A percentile compares a stretch with the other conserved stretches of the same genome.
Evolutionary conservation across 495 filamentous ascomycete species (phyloP).

Genomic region (Lophiostoma macrostomum): DNA sequence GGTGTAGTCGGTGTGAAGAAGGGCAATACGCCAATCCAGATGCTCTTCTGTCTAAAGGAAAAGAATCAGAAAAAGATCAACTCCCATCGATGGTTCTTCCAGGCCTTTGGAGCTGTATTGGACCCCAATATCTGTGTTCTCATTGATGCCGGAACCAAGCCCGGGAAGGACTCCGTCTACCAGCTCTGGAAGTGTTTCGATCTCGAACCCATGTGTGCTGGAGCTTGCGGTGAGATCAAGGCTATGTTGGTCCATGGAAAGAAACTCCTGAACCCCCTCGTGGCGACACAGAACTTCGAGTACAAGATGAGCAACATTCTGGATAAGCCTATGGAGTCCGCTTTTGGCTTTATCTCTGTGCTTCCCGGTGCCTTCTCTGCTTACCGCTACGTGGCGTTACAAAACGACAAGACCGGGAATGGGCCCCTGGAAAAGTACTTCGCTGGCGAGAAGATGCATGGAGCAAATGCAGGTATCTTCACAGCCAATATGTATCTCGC

Average conservation of each 20-base stretch:
- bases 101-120: slow-evolving; percentile 88
- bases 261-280: slow-evolving; percentile 87
- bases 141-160: slow-evolving; percentile 93
- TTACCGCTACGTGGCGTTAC: slow-evolving; percentile 88
- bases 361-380: slow-evolving; percentile 97
- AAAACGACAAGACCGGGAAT: slow-evolving; percentile 91
- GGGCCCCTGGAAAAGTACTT: slow-evolving; percentile 97
- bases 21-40: slow-evolving; percentile 79
- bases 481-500: slow-evolving; percentile 99
- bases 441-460: slow-evolving; percentile 95
- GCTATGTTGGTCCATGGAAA: slow-evolving; percentile 89
- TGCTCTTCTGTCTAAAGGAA: slow-evolving; percentile 98
- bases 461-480: slow-evolving; percentile 92
- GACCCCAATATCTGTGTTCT: slow-evolving; percentile 96
- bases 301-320: slow-evolving; percentile 99
- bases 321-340: slow-evolving; percentile 95
- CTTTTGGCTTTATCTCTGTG: slow-evolving; percentile 97
- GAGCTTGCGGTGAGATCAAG: slow-evolving; percentile 98
- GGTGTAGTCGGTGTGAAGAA: slow-evolving; percentile 77
- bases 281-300: slow-evolving; percentile 98
- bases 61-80: slow-evolving; percentile 99
- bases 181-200: slow-evolving; percentile 99
- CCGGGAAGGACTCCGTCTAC: slow-evolving; percentile 90
- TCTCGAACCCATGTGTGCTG: slow-evolving; percentile 92
- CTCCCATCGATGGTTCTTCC: slow-evolving; percentile 98